Evolutionary conservation across 306 rosid species (phyloP), one percentile per base, ranked within the genome.

Genomic region (Cyamopsis tetragonoloba): DNA sequence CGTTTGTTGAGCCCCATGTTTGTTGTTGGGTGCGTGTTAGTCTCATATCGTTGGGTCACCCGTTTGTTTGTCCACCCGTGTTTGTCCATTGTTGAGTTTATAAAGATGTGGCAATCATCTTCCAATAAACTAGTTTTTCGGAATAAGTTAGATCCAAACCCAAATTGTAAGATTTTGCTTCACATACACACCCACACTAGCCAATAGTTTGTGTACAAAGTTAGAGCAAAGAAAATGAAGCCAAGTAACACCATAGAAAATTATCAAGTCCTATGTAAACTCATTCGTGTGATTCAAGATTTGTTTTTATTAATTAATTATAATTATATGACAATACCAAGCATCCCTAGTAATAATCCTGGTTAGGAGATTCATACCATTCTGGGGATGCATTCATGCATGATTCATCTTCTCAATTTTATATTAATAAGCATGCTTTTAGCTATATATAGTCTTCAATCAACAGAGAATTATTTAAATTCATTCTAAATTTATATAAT

Each of bases 321-420:
- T n/a, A n/a, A n/a, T 3, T 62, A 38, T 62, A 20, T 50, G 8
- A 72, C 30, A 22, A 37, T 51, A 46, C 57, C 77, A 38, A 38
- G 35, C n/a, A 3, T 51, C 57, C 44, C 20, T 11, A 4, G n/a
- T n/a, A n/a, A n/a, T 5, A 44, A 24, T 3, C 48, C 14, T 27
- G 28, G 51, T 60, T 39, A 42, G 49, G 58, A 7, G 20, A 39
- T 53, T 5, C 43, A 65, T 31, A 31, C 30, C 37, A 14, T 56
- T 55, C 14, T n/a, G 2, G 32, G 42, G 41, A 44, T 27, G 27
- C 26, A 3, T n/a, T n/a, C n/a, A n/a, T n/a, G n/a, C n/a, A n/a
- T n/a, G n/a, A n/a, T n/a, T 46, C 37, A 27, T 44, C 53, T 37
- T 56, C 51, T 47, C 34, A 20, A 13, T 64, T 71, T 27, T 49